phyloP scores from a whole-genome alignment of 108 stramenopile genomes.

The Aurantiochytrium sp. region DNA sequence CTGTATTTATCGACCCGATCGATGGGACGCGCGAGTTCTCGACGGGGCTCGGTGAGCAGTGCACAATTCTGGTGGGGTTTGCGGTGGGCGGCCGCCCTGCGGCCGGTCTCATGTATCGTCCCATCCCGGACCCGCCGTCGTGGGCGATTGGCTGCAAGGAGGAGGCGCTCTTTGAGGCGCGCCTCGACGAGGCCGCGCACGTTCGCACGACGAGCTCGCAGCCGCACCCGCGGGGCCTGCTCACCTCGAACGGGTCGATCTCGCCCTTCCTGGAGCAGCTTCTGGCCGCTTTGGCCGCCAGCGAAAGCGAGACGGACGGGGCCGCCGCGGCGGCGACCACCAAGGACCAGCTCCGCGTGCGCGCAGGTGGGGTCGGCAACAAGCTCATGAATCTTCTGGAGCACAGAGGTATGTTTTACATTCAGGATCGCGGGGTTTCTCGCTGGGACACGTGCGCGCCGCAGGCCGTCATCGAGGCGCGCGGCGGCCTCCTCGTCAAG shows the following conservation, averaged over 20 bases:
- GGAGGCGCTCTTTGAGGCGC: conserved; percentile 43
- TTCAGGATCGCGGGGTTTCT: conserved; percentile 63
- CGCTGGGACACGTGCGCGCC: conserved; percentile 66
- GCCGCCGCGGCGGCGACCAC: conserved; percentile 35
- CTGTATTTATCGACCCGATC: conserved; percentile 75
- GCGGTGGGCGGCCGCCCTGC: conserved; percentile 52
- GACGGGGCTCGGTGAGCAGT: conserved; percentile 61
- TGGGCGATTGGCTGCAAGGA: conserved; percentile 54
- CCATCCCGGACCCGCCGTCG: conserved; percentile 49
- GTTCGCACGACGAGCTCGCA: not conserved
- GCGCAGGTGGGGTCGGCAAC: conserved; percentile 61
- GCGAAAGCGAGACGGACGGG: not conserved
- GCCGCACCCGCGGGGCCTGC: conserved; percentile 32
- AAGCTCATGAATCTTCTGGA: conserved; percentile 63
- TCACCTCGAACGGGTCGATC: conserved; percentile 61
- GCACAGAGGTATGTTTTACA: conserved; percentile 44
- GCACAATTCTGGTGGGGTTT: conserved; percentile 69
- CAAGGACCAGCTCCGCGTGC: not conserved
- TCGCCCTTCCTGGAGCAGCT: conserved; percentile 57
- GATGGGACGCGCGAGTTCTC: conserved; percentile 76
- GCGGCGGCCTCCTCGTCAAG: conserved; percentile 56
- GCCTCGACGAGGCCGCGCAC: conserved; percentile 29
- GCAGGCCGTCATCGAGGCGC: conserved; percentile 58
- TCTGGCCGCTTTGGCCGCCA: conserved; percentile 38
- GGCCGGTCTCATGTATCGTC: conserved; percentile 61